phyloP scores from a whole-genome alignment of 352 stramenopile genomes.

The Phytophthora foliorum region DNA sequence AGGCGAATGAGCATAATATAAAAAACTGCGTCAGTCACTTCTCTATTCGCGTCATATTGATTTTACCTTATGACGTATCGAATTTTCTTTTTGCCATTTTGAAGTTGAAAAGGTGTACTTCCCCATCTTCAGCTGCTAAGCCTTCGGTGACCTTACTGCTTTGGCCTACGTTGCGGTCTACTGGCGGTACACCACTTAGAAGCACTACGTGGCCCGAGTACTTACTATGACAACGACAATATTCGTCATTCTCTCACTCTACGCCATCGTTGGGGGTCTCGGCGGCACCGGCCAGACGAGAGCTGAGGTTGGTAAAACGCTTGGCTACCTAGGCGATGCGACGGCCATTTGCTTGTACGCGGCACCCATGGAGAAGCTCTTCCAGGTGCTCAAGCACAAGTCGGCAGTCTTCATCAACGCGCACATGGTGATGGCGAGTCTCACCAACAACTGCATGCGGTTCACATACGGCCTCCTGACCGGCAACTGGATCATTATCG shows the following conservation, averaged over 20 bases:
- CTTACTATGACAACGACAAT: not conserved
- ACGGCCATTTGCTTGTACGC: conserved; percentile 33
- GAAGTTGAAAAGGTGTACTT: no score
- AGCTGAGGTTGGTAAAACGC: not conserved
- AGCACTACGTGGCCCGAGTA: not conserved
- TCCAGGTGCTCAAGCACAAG: conserved; percentile 41
- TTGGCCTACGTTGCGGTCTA: not conserved
- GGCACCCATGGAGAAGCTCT: conserved; percentile 41
- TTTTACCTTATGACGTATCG: no score
- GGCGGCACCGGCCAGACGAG: not conserved
- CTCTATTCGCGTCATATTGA: no score
- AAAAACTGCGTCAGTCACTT: no score
- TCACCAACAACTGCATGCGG: conserved; percentile 48
- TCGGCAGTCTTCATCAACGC: conserved; percentile 51
- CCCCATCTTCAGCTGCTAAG: conserved; percentile 19
- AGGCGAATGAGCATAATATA: no score
- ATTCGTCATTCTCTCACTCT: not conserved
- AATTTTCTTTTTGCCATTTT: no score
- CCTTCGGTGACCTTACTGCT: not conserved
- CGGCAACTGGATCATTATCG: conserved; percentile 36
- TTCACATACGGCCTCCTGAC: conserved; percentile 31
- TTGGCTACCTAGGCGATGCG: not conserved
- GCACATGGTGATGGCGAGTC: conserved; percentile 43
- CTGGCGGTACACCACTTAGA: not conserved
- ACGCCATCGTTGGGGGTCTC: not conserved